These are phyloP conservation scores for Leccinum longicurvipes DNA, from an alignment of 768 basidiomycete species.

Conservation along the genomic window DNA sequence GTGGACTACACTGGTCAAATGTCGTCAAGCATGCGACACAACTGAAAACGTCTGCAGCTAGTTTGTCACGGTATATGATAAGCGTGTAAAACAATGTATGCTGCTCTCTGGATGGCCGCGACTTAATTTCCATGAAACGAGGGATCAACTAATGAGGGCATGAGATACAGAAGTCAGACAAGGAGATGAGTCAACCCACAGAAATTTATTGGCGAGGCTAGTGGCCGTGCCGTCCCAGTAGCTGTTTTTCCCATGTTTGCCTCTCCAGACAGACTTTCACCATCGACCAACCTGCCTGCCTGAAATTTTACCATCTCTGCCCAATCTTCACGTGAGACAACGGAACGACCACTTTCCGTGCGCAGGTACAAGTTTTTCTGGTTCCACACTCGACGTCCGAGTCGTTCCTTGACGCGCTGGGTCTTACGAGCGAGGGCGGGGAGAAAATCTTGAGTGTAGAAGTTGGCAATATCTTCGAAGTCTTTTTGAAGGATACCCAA, in stretches of 20 bases:
- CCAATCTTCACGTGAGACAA: slow-evolving; percentile 48
- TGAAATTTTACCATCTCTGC: slow-evolving; percentile 47
- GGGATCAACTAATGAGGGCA: slow-evolving; percentile 19
- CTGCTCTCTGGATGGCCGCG: not conserved
- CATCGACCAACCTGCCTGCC: not conserved
- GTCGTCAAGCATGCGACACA: not conserved
- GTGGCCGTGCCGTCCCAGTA: not conserved
- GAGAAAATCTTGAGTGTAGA: slow-evolving; percentile 38
- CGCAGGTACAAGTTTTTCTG: slow-evolving; percentile 54
- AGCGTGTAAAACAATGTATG: not conserved
- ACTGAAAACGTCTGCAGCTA: not conserved
- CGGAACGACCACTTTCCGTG: slow-evolving; percentile 26
- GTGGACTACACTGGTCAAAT: not conserved
- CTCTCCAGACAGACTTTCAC: not conserved
- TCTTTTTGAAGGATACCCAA: slow-evolving; percentile 55
- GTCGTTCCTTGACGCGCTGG: slow-evolving; percentile 66
- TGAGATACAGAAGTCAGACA: not conserved
- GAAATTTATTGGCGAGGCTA: slow-evolving; percentile 15
- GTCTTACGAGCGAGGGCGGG: slow-evolving; percentile 48
- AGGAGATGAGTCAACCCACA: slow-evolving; percentile 18
- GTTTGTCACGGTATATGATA: not conserved
- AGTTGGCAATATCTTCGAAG: slow-evolving; percentile 43
- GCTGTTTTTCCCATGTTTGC: not conserved
- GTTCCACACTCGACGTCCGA: slow-evolving; percentile 76
- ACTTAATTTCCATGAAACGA: slow-evolving; percentile 19